Base-by-base conservation (phyloP, 1,139 yeast genomes). In the Blastobotrys elegans region DNA sequence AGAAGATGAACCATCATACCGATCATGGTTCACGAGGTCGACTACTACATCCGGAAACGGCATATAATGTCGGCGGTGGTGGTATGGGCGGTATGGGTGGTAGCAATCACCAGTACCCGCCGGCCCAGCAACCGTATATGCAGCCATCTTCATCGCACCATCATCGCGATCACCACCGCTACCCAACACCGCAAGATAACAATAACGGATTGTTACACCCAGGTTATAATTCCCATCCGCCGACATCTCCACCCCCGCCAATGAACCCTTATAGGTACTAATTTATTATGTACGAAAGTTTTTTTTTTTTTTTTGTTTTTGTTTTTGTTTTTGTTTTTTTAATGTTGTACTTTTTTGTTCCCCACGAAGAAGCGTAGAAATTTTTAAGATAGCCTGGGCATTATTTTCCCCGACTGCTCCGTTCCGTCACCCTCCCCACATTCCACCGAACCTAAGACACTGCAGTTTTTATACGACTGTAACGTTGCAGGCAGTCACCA, bases 241-340 rank as follows among this genome's bases (percentile, higher is more conserved):
- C 24, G 14, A 2, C 16, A 36, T 4, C 27, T 3, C 4, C 40
- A n/a, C 40, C 40, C 16, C 20, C 30, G 18, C 31, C 29, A 21
- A 24, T 24, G 27, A 30, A 7, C n/a, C 40, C 40, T 13, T 37
- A 37, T 22, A 21, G 40, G 13, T 37, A 37, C 24, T 37, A 37
- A 37, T 11, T 21, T n/a, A 10, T 21, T 14, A 30, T 13, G n/a
- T 14, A 30, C n/a, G n/a, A 4, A 13, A 30, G 5, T n/a, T 4
- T 30, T 30, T 30, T 30, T 30, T 30, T n/a, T n/a, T n/a, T n/a
- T n/a, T n/a, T n/a, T 35, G 7, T 21, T 14, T 7, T 34, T 34
- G 13, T 7, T 7, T 34, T 34, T 17, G n/a, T 34, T 17, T 34
- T 34, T 17, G n/a, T 34, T 17, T 31, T 31, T 31, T 7, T 31